Conservation (phyloP, 2,329 filamentous ascomycete genomes). For the Ceratocystis albifundus region DNA sequence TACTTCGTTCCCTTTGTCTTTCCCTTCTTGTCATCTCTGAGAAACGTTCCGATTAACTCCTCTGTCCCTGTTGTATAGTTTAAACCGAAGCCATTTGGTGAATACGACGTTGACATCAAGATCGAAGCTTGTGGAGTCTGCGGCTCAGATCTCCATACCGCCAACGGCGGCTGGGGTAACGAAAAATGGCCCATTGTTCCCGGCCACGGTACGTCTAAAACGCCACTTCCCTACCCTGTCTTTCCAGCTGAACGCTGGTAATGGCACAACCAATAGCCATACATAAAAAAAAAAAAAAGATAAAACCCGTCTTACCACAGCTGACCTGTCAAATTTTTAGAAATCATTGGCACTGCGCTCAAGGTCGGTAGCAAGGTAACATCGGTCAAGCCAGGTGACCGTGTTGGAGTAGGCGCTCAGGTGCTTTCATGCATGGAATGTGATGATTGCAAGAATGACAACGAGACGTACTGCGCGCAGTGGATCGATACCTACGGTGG, state of each 20-base stretch:
- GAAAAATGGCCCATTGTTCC: slow-evolving; percentile 48
- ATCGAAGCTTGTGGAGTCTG: slow-evolving; percentile 65
- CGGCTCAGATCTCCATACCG: slow-evolving; percentile 55
- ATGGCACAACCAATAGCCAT: background rate
- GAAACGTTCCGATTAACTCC: background rate
- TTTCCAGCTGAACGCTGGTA: background rate
- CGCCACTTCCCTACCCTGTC: background rate
- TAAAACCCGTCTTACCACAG: background rate
- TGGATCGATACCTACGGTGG: slow-evolving; percentile 50
- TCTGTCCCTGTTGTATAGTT: slow-evolving; percentile 38
- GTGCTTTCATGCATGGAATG: slow-evolving; percentile 53
- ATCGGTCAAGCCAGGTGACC: slow-evolving; percentile 46
- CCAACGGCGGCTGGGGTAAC: slow-evolving; percentile 51
- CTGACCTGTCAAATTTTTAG: slow-evolving; percentile 26
- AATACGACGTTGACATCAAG: slow-evolving; percentile 72
- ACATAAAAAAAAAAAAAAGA: too few species aligned
- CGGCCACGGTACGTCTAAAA: slow-evolving; percentile 37
- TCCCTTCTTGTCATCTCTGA: too few species aligned
- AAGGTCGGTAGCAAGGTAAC: slow-evolving; percentile 53
- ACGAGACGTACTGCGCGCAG: slow-evolving; percentile 57
- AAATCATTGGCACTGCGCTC: slow-evolving; percentile 54
- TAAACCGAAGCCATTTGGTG: slow-evolving; percentile 69
- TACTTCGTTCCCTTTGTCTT: background rate
- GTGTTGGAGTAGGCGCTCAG: slow-evolving; percentile 59
- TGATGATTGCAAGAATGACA: slow-evolving; percentile 52